Conservation (phyloP, 345 rosid genomes). For the Acer negundo region DNA sequence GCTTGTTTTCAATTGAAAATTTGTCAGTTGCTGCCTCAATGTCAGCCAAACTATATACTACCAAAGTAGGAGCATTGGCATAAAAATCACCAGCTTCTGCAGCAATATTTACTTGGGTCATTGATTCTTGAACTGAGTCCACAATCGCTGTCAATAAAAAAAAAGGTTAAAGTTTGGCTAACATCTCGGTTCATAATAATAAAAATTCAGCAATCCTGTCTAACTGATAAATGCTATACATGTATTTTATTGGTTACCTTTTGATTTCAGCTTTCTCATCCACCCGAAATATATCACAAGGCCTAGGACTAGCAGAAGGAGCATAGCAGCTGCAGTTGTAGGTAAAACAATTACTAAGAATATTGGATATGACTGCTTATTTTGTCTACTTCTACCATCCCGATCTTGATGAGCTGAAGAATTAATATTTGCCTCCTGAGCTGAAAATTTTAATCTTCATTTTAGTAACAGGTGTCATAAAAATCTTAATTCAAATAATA, state of each 20-base stretch:
- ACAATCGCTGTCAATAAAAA: not conserved
- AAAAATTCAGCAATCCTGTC: too few relatives aligned
- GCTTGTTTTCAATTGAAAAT: slow-evolving; percentile 17
- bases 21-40: slow-evolving; percentile 4
- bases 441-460: too few relatives aligned
- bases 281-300: not conserved
- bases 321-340: slow-evolving; percentile 14
- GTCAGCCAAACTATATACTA: not conserved
- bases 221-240: too few relatives aligned
- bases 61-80: not conserved
- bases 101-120: not conserved
- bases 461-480: too few relatives aligned
- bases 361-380: not conserved
- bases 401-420: too few relatives aligned
- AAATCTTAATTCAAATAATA: too few relatives aligned
- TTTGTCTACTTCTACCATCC: too few relatives aligned
- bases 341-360: slow-evolving; percentile 9
- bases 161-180: not conserved
- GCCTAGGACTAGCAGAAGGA: slow-evolving; percentile 14
- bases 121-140: not conserved
- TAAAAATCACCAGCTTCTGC: slow-evolving; percentile 8
- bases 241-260: slow-evolving; percentile 19
- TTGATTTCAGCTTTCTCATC: slow-evolving; percentile 10
- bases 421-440: too few relatives aligned
- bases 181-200: too few relatives aligned